Evolutionary conservation across 169 alveolate genomes (phyloP), one percentile per base, ranked within the genome.

Genomic region (Babesia gibsoni): DNA sequence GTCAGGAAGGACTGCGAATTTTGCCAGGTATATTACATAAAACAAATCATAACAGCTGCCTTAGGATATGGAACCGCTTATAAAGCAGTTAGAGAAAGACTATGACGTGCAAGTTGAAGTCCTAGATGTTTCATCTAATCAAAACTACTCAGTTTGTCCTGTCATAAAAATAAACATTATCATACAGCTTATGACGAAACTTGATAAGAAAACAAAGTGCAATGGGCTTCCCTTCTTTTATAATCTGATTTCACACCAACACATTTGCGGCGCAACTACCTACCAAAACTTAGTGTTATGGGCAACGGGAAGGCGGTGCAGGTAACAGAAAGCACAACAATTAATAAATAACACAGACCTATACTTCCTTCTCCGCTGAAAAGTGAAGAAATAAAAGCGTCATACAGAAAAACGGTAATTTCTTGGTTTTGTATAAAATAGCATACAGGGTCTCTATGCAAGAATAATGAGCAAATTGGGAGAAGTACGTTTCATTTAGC

Each of bases 161-260:
- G 30, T 36, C 49, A 52, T 6, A 27, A 45, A 52, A 36, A 66
- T 66, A 53, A 36, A 32, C 36, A 7, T 14, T 33, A 39, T 18
- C 45, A 33, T 54, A 52, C 83, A 91, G 91, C 69, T 89, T n/a
- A 58, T 90, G 79, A 70, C 59, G 46, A 72, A 79, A 43, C 59
- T 90, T 36, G 91, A 84, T 36, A 53, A 64, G 36, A 54, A 58
- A 39, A 70, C 87, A 8, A 67, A 84, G 43, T 85, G 92, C 56
- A 93, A 93, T 0, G 95, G 95, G n/a, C 67, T 91, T n/a, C 95
- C 95, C 18, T 90, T 84, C 65, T 91, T 67, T 63, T 87, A 77
- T 46, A 91, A 91, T 49, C 53, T 90, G 52, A 54, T 56, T 9
- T 84, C 94, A 9, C 86, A 80, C 32, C 56, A 67, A 37, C 83